Conservation (phyloP, 2,329 filamentous ascomycete species). For the Aspergillus terreus region DNA sequence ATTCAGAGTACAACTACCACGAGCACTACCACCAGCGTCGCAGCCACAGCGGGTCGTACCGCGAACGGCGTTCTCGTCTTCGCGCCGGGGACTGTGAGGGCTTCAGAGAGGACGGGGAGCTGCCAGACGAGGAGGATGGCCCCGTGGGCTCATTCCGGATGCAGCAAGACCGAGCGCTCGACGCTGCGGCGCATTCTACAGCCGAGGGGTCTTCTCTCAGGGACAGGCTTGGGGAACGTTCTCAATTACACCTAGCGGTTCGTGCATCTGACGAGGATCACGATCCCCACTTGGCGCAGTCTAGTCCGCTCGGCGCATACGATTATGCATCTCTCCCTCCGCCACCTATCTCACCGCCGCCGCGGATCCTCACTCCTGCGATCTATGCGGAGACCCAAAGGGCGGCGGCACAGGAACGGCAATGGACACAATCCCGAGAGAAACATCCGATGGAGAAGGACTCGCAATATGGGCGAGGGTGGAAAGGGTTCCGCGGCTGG, state of each 20-base stretch:
- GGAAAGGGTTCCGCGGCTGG: background rate
- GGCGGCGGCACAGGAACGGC: background rate
- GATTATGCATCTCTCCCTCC: constrained; percentile 5
- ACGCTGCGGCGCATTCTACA: too few relatives aligned
- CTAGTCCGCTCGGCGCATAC: constrained; percentile 8
- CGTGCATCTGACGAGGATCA: background rate
- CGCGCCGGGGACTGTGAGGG: too few relatives aligned
- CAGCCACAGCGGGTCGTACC: background rate
- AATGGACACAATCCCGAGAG: background rate
- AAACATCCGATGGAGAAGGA: background rate
- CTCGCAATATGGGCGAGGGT: background rate
- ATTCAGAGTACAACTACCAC: background rate
- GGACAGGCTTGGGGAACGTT: too few relatives aligned
- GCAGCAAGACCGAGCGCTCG: too few relatives aligned
- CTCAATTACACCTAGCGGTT: background rate
- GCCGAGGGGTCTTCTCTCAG: too few relatives aligned
- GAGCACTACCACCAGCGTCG: background rate
- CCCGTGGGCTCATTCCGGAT: too few relatives aligned
- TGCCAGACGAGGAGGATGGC: too few relatives aligned
- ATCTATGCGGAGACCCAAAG: constrained; percentile 10
- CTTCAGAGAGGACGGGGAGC: too few relatives aligned
- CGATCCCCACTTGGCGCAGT: background rate
- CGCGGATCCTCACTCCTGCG: constrained; percentile 11
- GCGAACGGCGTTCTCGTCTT: background rate
- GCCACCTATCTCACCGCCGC: constrained; percentile 7